These are phyloP conservation scores for Aspergillus avenaceus DNA, from an alignment of 495 filamentous ascomycete species.

Conservation along the genomic window DNA sequence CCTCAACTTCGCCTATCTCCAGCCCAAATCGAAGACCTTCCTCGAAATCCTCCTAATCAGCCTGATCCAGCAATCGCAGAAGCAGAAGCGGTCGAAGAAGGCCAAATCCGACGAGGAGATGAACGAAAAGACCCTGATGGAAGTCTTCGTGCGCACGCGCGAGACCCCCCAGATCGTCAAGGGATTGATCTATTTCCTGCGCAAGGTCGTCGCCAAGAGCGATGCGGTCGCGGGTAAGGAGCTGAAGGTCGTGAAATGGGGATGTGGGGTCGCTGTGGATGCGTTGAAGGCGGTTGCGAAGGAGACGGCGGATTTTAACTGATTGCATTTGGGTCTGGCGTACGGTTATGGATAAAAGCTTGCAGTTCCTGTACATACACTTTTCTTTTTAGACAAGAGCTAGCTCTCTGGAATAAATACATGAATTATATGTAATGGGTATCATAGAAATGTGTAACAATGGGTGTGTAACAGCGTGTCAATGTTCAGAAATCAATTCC, in stretches of 20 bases:
- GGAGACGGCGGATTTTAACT: slow-evolving; percentile 5
- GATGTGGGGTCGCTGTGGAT: slow-evolving; percentile 61
- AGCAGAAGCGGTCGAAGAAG: slow-evolving; percentile 29
- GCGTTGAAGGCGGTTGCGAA: slow-evolving; percentile 49
- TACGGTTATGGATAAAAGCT: too few species aligned
- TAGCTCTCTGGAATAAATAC: too few species aligned
- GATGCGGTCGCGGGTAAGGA: slow-evolving; percentile 65
- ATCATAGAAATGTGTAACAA: neutral
- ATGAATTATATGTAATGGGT: too few species aligned
- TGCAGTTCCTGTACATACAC: too few species aligned
- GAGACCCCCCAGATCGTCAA: slow-evolving; percentile 60
- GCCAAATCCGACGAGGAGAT: slow-evolving; percentile 21
- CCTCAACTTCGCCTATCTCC: slow-evolving; percentile 74
- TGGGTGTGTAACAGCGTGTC: neutral
- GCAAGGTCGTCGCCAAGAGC: slow-evolving; percentile 68
- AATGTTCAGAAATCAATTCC: slow-evolving; percentile 23
- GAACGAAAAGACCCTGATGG: slow-evolving; percentile 45
- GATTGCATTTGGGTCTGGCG: slow-evolving; percentile 1
- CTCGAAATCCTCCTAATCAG: slow-evolving; percentile 76
- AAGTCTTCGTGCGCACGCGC: slow-evolving; percentile 59
- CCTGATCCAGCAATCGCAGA: slow-evolving; percentile 60
- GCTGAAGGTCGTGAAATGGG: slow-evolving; percentile 58
- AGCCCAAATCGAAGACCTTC: slow-evolving; percentile 70
- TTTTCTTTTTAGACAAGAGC: too few species aligned
- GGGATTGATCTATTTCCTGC: slow-evolving; percentile 74